Percentiles rank a stretch among this genome's conserved stretches.
These are phyloP conservation scores for Fusarium clavum DNA, from an alignment of 2,329 filamentous ascomycete genomes.

Conservation along the genomic window DNA sequence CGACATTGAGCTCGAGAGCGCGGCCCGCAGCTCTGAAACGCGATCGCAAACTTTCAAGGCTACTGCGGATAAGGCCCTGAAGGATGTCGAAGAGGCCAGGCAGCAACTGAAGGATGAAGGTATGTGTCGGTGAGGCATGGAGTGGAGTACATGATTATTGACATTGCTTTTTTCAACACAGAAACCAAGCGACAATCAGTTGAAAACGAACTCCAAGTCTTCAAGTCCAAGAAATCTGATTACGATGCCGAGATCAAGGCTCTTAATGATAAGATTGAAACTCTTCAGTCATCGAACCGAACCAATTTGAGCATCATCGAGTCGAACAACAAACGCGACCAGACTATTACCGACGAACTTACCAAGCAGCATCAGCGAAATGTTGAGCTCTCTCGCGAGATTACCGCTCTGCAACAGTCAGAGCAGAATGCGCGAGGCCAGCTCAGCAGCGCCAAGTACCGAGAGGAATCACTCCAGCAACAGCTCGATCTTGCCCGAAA, in stretches of 20 bases:
- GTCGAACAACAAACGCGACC: constrained; percentile 87
- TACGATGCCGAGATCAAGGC: constrained; percentile 80
- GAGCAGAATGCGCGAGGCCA: constrained; percentile 85
- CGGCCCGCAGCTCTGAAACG: constrained; percentile 83
- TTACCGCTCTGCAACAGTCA: constrained; percentile 83
- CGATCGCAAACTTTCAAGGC: constrained; percentile 85
- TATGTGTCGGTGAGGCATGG: constrained; percentile 55
- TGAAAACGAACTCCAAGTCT: constrained; percentile 82
- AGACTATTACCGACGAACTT: constrained; percentile 86
- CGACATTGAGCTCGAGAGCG: constrained; percentile 94
- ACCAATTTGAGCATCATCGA: constrained; percentile 91
- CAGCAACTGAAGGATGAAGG: constrained; percentile 86
- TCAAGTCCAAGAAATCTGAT: constrained; percentile 80
- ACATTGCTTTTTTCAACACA: constrained; percentile 51
- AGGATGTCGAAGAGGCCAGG: constrained; percentile 84
- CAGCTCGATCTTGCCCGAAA: constrained; percentile 89
- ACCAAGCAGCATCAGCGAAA: constrained; percentile 90
- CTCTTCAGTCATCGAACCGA: constrained; percentile 90
- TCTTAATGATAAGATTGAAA: constrained; percentile 83
- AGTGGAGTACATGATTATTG: constrained; percentile 17
- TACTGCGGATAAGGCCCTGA: constrained; percentile 83
- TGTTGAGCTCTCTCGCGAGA: constrained; percentile 83
- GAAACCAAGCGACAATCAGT: constrained; percentile 81
- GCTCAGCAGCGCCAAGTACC: constrained; percentile 85
- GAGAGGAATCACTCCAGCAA: constrained; percentile 89